Evolutionary conservation across 108 stramenopile species (phyloP).

Genomic region (Skeletonema costatum): DNA sequence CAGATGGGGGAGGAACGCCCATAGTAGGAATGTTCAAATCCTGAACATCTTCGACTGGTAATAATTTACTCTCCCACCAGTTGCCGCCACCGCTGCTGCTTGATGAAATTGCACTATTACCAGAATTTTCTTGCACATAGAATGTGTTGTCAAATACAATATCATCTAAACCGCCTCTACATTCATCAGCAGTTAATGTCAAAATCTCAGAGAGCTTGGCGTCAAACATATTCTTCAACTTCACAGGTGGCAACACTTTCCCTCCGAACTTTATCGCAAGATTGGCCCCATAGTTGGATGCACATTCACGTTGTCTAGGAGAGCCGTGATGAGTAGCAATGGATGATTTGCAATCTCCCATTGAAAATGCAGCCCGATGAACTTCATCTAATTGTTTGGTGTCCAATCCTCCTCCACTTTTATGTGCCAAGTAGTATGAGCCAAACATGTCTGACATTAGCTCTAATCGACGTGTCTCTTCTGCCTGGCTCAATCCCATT

Average conservation of each 20-base stretch:
- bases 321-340: slow-evolving; percentile 37
- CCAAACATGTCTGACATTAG: slow-evolving; percentile 46
- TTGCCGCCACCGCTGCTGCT: neutral
- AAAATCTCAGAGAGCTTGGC: neutral
- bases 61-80: neutral
- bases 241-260: neutral
- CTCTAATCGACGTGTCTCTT: slow-evolving; percentile 29
- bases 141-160: neutral
- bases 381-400: neutral
- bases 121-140: neutral
- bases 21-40: neutral
- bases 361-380: slow-evolving; percentile 28
- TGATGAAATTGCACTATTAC: neutral
- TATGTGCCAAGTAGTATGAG: slow-evolving; percentile 25
- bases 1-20: neutral
- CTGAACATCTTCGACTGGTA: neutral
- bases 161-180: neutral
- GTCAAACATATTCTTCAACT: neutral
- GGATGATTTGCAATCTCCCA: slow-evolving; percentile 33
- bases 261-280: slow-evolving; percentile 15
- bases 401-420: slow-evolving; percentile 16
- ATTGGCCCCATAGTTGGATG: slow-evolving; percentile 33
- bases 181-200: neutral
- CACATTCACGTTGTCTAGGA: slow-evolving; percentile 42
- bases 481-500: neutral